Conservation (phyloP, 495 filamentous ascomycete genomes). For the Penicillium chermesinum region DNA sequence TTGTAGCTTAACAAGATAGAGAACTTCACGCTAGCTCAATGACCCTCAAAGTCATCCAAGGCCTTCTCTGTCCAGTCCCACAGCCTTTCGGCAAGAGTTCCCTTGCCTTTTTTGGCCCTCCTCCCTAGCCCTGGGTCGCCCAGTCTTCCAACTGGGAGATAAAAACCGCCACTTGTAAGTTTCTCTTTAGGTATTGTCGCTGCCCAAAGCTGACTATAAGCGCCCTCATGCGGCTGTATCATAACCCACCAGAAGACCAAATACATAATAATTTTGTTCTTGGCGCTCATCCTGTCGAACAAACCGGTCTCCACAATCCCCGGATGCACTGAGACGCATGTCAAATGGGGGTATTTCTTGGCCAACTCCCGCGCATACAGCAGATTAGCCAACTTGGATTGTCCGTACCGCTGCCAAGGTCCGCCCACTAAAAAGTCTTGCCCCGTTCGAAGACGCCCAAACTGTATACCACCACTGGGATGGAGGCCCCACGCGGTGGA, state of each 20-base stretch:
- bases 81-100: not conserved
- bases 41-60: too few species aligned
- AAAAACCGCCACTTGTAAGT: not conserved
- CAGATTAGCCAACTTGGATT: not conserved
- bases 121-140: not conserved
- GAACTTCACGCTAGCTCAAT: too few species aligned
- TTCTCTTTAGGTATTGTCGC: not conserved
- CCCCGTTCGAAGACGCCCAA: not conserved
- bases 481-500: not conserved
- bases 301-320: not conserved
- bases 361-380: conserved; percentile 3
- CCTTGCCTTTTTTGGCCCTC: not conserved
- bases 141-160: not conserved
- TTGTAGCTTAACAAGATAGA: too few species aligned
- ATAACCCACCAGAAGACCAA: not conserved
- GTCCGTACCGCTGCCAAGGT: conserved; percentile 1
- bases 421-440: not conserved
- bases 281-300: not conserved
- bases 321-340: not conserved
- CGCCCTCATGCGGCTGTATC: not conserved
- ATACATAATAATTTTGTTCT: not conserved
- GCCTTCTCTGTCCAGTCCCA: conserved; percentile 1
- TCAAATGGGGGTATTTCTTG: not conserved
- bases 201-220: conserved; percentile 1
- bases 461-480: conserved; percentile 1